Conservation (phyloP, 345 rosid species). For the Turnera subulata region DNA sequence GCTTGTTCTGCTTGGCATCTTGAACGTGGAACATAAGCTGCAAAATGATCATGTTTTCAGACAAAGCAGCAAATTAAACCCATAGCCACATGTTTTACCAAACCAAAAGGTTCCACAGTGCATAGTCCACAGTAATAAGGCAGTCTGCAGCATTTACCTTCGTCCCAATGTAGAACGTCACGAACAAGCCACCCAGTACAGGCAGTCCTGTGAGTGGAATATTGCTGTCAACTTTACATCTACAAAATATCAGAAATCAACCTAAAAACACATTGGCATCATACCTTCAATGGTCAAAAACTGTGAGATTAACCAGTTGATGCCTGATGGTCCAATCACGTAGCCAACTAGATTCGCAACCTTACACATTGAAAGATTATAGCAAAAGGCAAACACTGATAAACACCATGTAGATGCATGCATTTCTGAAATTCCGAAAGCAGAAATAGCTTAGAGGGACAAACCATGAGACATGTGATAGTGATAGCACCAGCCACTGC, state of each 20-base stretch:
- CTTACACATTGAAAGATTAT: constrained; percentile 33
- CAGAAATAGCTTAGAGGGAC: constrained; percentile 14
- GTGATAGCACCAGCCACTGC: constrained; percentile 83
- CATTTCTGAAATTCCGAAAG: neutral
- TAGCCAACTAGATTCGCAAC: constrained; percentile 91
- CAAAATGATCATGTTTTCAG: constrained; percentile 10
- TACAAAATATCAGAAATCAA: constrained; percentile 1
- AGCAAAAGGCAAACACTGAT: neutral
- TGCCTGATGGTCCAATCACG: constrained; percentile 79
- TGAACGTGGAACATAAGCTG: constrained; percentile 46
- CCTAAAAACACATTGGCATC: neutral
- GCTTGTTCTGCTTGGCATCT: no score
- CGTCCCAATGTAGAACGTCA: constrained; percentile 69
- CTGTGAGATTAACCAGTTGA: constrained; percentile 64
- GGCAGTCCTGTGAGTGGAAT: constrained; percentile 49
- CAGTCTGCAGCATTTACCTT: constrained; percentile 40
- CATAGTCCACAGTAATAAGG: neutral
- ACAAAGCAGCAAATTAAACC: neutral
- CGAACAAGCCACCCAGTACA: constrained; percentile 52
- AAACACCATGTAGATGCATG: neutral
- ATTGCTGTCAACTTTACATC: constrained; percentile 1
- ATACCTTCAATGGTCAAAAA: constrained; percentile 70
- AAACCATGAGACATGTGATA: constrained; percentile 88
- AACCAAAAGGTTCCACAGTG: neutral
- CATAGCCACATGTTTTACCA: neutral